Percentiles rank a stretch among this genome's conserved stretches.
Evolutionary conservation across 345 rosid species (phyloP).

Genomic region (Brassica juncea): DNA sequence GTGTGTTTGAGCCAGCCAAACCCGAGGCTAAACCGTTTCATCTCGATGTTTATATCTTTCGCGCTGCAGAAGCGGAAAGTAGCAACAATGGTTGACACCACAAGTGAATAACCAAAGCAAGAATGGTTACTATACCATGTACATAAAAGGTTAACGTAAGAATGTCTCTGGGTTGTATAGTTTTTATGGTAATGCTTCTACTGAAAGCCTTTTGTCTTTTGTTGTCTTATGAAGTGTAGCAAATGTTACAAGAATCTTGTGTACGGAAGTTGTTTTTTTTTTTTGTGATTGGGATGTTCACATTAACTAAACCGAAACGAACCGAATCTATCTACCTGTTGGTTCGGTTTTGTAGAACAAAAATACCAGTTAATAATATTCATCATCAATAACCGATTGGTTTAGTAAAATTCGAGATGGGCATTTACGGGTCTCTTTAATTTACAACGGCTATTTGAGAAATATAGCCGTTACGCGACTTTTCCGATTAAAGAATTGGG

Average conservation of each 20-base stretch:
- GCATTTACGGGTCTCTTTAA: too few species aligned
- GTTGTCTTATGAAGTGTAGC: background rate
- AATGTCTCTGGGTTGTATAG: background rate
- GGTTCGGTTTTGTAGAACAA: background rate
- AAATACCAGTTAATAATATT: background rate
- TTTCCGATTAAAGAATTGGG: constrained; percentile 11
- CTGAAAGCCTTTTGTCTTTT: constrained; percentile 11
- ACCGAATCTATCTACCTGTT: background rate
- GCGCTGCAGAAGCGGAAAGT: constrained; percentile 27
- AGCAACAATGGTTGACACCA: constrained; percentile 18
- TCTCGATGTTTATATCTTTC: constrained; percentile 25
- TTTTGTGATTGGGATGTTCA: background rate
- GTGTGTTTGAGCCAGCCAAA: constrained; percentile 34
- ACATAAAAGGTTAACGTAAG: constrained; percentile 5
- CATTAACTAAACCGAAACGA: background rate
- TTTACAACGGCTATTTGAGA: constrained; percentile 12
- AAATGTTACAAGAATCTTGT: background rate
- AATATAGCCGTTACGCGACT: constrained; percentile 40
- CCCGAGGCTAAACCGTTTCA: constrained; percentile 12
- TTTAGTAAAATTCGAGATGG: too few species aligned
- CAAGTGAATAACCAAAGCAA: constrained; percentile 6
- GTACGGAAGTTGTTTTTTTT: background rate
- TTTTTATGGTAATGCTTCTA: background rate
- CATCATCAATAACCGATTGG: background rate
- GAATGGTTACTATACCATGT: background rate